These are phyloP conservation scores for Polychytrium aggregatum DNA, from an alignment of 192 early-diverging fungal species.

Conservation along the genomic window DNA sequence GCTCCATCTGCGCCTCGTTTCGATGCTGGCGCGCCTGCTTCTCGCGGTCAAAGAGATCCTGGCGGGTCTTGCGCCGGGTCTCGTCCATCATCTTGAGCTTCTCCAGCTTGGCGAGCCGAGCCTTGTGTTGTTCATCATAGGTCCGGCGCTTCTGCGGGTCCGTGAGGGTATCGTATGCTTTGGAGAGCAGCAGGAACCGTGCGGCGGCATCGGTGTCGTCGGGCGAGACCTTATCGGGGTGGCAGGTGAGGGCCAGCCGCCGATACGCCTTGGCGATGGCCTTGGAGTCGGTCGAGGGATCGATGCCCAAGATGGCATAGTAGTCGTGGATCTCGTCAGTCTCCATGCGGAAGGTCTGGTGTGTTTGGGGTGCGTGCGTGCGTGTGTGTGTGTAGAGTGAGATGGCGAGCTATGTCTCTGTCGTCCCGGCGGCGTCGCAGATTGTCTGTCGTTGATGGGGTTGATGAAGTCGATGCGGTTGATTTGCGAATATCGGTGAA, in stretches of 20 bases:
- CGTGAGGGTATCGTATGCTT: conserved; percentile 79
- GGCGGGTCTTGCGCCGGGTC: conserved; percentile 4
- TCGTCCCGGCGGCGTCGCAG: too few relatives aligned
- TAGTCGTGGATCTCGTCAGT: too few relatives aligned
- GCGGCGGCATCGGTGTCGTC: conserved; percentile 40
- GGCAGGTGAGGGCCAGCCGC: conserved; percentile 65
- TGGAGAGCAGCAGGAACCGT: conserved; percentile 81
- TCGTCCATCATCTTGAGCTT: conserved; percentile 15
- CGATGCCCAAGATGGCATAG: conserved; percentile 77
- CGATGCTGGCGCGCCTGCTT: conserved; percentile 4
- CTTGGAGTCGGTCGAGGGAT: conserved; percentile 58
- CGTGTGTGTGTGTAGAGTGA: too few relatives aligned
- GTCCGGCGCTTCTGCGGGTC: conserved; percentile 67
- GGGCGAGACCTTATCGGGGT: conserved; percentile 60
- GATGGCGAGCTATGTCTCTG: too few relatives aligned
- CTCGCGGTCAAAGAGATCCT: conserved; percentile 13
- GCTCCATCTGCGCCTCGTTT: conserved; percentile 4
- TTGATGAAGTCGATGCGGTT: too few relatives aligned
- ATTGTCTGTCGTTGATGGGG: too few relatives aligned
- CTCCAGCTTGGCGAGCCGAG: conserved; percentile 11
- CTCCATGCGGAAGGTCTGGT: too few relatives aligned
- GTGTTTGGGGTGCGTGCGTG: too few relatives aligned
- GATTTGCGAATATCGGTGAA: too few relatives aligned
- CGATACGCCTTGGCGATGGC: conserved; percentile 43
- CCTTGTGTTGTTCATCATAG: conserved; percentile 52